Evolutionary conservation across 129 eudicot genomes (phyloP), one percentile per base, ranked within the genome.

Genomic region (Saussurea involucrata): DNA sequence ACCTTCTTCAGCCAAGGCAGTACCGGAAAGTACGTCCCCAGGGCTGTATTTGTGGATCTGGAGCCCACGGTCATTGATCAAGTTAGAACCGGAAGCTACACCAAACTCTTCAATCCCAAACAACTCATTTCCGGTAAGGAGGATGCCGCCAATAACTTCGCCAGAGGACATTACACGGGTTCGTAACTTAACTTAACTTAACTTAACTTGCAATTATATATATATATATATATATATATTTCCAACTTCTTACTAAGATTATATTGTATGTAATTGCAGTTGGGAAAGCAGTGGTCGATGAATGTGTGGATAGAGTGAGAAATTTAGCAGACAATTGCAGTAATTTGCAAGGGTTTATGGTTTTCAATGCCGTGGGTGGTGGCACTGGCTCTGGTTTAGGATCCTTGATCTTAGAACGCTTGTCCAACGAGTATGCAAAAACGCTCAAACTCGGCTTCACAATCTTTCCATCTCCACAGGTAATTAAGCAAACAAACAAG

Each of bases 391-490:
- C 90, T 42, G 93, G 90, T 1, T 78, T 83, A 25, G 87, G 89
- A 40, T 77, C 93, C 4, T 76, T 88, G 75, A 81, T 88, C 63
- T 76, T 83, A 37, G 87, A 88, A 76, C 88, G 88, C 65, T 79
- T 86, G 80, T 86, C 90, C 6, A 83, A 64, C 17, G 95, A 89
- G 31, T 89, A 89, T 34, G 91, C 88, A 9, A 89, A 89, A 72
- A 87, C 79, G 31, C 80, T 86, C 24, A 89, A 89, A 72, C 86
- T 89, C 5, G 89, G 91, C 20, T 89, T 89, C 73, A 82, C 87
- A 12, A 89, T 89, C 68, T 87, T 69, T 69, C 95, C 95, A 71
- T 89, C 95, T 78, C 95, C 95, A 44, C 90, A 89, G 91, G 94
- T 89, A 75, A n/a, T n/a, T n/a, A n/a, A n/a, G n/a, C n/a, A n/a